Conservation (phyloP, 2,329 filamentous ascomycete genomes). For the Fusarium tupiense region DNA sequence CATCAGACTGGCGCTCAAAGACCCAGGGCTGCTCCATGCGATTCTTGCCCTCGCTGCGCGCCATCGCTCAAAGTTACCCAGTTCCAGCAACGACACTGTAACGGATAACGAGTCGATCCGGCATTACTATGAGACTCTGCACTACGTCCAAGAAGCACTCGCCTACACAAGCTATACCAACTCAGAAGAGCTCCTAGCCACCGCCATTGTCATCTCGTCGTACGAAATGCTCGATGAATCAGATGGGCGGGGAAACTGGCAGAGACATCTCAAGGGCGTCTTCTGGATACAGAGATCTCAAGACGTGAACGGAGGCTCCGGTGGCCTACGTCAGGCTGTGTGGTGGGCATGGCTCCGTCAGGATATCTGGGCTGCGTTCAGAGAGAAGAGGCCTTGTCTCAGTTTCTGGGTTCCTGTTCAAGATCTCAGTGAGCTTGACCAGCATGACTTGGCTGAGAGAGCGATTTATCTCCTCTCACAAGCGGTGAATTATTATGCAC, state of each 20-base stretch:
- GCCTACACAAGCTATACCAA: background rate
- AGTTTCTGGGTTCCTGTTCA: background rate
- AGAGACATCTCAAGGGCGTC: background rate
- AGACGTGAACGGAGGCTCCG: background rate
- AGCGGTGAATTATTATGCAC: background rate
- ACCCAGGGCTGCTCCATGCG: background rate
- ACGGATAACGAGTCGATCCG: background rate
- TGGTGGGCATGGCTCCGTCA: background rate
- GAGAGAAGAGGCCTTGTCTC: background rate
- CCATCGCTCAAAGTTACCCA: background rate
- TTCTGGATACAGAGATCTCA: background rate
- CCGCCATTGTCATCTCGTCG: background rate
- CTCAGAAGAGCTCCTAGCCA: background rate
- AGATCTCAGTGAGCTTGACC: background rate
- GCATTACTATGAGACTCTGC: rapidly evolving
- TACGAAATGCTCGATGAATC: background rate
- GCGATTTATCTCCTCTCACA: background rate
- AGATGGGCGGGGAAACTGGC: background rate
- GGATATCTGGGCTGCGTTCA: background rate
- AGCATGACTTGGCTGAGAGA: background rate
- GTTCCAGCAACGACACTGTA: background rate
- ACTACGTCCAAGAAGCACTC: background rate
- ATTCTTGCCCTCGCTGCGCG: background rate
- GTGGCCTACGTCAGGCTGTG: background rate
- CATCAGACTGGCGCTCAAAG: background rate